Evolutionary conservation across 164 flowering plant species (phyloP), one percentile per base, ranked within the genome.

Genomic region (Stephania japonica): DNA sequence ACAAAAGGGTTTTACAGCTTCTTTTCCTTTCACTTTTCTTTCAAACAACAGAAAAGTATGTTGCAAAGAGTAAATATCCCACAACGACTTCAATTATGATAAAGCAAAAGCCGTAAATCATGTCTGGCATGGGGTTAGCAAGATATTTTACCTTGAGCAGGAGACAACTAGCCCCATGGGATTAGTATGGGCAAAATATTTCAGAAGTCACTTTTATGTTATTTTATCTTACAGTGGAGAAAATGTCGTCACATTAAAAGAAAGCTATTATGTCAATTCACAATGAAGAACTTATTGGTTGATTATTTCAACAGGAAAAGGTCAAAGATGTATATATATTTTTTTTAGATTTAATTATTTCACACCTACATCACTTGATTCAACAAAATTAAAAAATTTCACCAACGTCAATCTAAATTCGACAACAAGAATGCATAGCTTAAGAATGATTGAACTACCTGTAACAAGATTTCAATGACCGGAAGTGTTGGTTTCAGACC

Each of bases 401-500:
- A 16, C 63, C 63, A 16, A 23, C 5, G 6, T 56, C 23, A 56
- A 56, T 10, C 63, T 21, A 6, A 7, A 56, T 56, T 56, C 63
- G 18, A 56, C 1, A 6, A 18, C 63, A 56, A 21, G 63, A 56
- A 56, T 18, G 63, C 63, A 18, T 56, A 56, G 63, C 63, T 56
- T 56, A 56, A 56, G 63, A 16, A 65, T 42, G 24, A 14, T 50
- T 64, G 38, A 78, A 70, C 27, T 84, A 95, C 99, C 98, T 93
- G 98, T 73, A 95, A 72, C 32, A 95, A 81, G 71, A 86, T 76
- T 78, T 95, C 99, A 81, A 95, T 84, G 68, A 88, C 83, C 0
- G 96, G 99, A 76, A 95, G 89, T 56, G 84, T 81, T 77, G 98
- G 84, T 18, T 86, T 86, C 72, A 93, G 81, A 23, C 99, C 98